Base-by-base conservation (phyloP, 1,284 basidiomycete genomes). In the Moesziomyces antarcticus region DNA sequence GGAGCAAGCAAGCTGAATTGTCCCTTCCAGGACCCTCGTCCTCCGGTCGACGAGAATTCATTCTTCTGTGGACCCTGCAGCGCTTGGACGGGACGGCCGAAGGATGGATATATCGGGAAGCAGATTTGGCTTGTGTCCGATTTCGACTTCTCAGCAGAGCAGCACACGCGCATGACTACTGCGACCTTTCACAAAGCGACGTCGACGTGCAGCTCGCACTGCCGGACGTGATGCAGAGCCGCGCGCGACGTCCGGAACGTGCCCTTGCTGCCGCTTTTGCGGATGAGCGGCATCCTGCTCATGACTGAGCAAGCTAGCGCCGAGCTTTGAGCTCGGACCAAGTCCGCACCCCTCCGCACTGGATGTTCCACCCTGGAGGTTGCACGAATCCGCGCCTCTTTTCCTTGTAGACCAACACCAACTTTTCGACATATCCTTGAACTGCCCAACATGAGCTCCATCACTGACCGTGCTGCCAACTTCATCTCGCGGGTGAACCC, bases 401-500 rank as follows among this genome's bases (percentile, higher is more conserved):
- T 16, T 41, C 9, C 33, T 16, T 22, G 5, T 5, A 57, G 42
- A 50, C 40, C 21, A 16, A 24, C n/a, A 5, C 16, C 35, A 8
- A n/a, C 20, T 24, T 43, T 18, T 1, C 18, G 18, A 20, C 49
- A 7, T 1, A 10, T 24, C 16, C 10, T 21, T 16, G 2, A 40
- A 8, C 9, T 4, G 20, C 42, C 35, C 51, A 60, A 14, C 20
- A 73, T 66, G 63, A 73, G 57, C 52, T 55, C 62, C 59, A 53
- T 64, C 56, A 49, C 56, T 49, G 60, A 73, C 50, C 50, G 56
- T 24, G 71, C 67, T 21, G 52, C 61, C 8, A 37, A 43, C 66
- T 73, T 73, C 47, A 58, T 73, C 53, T 69, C 67, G 42, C 50
- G 56, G 37, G 45, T 55, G 58, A 73, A 73, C 52, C 71, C 70